A percentile compares a stretch with the other conserved stretches of the same genome.
phyloP scores from a whole-genome alignment of 1,139 yeast genomes.

The Taphrina confusa region DNA sequence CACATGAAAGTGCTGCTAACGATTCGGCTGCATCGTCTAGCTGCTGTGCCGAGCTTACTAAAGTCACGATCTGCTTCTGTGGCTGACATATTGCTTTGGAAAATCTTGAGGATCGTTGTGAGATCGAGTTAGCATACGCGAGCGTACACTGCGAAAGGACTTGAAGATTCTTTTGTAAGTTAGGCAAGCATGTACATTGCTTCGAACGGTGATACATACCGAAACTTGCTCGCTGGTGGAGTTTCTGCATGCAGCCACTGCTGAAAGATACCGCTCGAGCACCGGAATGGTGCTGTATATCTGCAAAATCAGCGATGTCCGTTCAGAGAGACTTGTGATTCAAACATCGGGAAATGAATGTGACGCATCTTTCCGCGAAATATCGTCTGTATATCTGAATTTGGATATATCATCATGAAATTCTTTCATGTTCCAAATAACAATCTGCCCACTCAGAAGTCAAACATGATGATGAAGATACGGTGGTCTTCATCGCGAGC shows the following conservation, averaged over 20 bases:
- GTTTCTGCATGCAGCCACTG: not conserved
- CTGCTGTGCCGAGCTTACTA: not conserved
- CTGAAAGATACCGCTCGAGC: not conserved
- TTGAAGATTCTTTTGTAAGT: not conserved
- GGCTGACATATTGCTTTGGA: constrained; percentile 10
- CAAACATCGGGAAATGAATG: not conserved
- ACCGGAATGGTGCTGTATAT: not conserved
- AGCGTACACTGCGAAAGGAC: not conserved
- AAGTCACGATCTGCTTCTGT: not conserved
- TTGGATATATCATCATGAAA: too few species aligned
- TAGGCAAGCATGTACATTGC: too few species aligned
- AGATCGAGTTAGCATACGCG: not conserved
- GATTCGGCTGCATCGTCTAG: not conserved
- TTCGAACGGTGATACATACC: not conserved
- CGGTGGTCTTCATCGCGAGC: too few species aligned
- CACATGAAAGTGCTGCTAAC: not conserved
- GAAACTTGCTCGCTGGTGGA: not conserved
- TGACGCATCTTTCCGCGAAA: not conserved
- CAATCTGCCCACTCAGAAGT: too few species aligned
- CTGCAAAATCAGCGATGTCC: not conserved
- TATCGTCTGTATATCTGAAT: too few species aligned
- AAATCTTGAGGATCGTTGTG: not conserved
- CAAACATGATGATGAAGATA: too few species aligned
- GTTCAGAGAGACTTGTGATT: too few species aligned
- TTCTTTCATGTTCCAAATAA: too few species aligned